Base-by-base conservation (phyloP, 2,329 filamentous ascomycete species). In the Mycosphaerelloides madeirae region DNA sequence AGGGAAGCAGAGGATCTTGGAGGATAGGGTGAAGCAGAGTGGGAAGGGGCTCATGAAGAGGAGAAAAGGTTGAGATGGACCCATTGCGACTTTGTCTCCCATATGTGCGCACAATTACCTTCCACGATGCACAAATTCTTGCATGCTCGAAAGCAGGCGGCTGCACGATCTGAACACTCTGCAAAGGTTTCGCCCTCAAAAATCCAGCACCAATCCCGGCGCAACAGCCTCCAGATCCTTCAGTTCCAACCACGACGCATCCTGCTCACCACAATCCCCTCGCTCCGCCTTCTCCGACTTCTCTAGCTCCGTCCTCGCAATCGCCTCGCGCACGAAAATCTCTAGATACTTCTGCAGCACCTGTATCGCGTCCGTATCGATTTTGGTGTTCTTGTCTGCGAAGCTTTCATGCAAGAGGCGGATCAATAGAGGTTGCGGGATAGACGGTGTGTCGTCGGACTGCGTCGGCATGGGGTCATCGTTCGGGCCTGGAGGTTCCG, bases 171-270 rank as follows among this genome's bases (percentile, higher is more conserved):
- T n/a, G 22, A 25, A 25, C 5, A 6, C 9, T 25, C 22, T 5
- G 9, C 22, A 25, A 9, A 5, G 9, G 9, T 25, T 6, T 25
- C 22, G 22, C 22, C 5, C 5, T 70, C 60, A 95, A 52, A 96
- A 85, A 66, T 97, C 91, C 64, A 96, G 74, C 57, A 95, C 68
- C 60, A 96, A 70, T 67, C 95, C 87, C 43, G 87, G 86, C 12
- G 86, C 85, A 57, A 94, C 74, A 67, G 87, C 93, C 70, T 96
- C 90, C 48, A 97, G 63, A 70, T 96, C 90, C 62, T 94, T 88
- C 35, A 94, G 83, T 79, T 90, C 66, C 54, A 88, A 41, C 57
- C 62, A 66, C 14, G 51, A 41, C 2, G 51, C 57, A 31, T 60
- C 56, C 18, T 38, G 37, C 12, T 51, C 52, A 25, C 41, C 48